A percentile compares a stretch with the other conserved stretches of the same genome.
phyloP scores from a whole-genome alignment of 2,329 filamentous ascomycete genomes.

The Botrytis fabae region DNA sequence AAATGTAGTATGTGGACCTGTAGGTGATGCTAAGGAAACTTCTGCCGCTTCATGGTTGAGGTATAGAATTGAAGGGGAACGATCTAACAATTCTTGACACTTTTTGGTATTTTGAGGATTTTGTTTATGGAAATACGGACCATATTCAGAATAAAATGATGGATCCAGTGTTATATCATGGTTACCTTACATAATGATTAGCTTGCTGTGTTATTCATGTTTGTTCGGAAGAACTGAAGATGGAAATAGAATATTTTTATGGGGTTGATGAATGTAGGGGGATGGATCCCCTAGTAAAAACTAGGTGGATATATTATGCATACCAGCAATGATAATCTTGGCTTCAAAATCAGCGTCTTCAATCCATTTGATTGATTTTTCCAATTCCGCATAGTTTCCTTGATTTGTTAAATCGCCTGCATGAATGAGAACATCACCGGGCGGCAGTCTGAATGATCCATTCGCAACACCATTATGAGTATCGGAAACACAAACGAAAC shows the following conservation, averaged over 20 bases:
- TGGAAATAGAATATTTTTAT: constrained; percentile 16
- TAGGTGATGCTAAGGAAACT: constrained; percentile 54
- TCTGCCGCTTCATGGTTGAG: constrained; percentile 58
- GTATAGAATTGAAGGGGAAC: constrained; percentile 59
- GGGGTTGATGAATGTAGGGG: not conserved
- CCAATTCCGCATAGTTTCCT: constrained; percentile 61
- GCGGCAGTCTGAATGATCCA: constrained; percentile 60
- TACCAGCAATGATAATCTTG: constrained; percentile 71
- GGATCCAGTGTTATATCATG: constrained; percentile 72
- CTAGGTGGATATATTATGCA: not conserved
- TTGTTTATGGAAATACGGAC: constrained; percentile 57
- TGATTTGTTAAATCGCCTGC: constrained; percentile 77
- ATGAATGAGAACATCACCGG: constrained; percentile 73
- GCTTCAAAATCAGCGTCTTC: constrained; percentile 65
- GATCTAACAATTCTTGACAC: constrained; percentile 51
- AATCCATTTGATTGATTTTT: constrained; percentile 65
- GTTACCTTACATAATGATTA: constrained; percentile 55
- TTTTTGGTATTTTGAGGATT: constrained; percentile 51
- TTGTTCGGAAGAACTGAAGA: constrained; percentile 8
- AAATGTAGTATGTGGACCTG: constrained; percentile 60
- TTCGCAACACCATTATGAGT: constrained; percentile 64
- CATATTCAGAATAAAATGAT: constrained; percentile 58
- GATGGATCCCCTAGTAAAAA: constrained; percentile 3
- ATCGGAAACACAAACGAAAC: constrained; percentile 75
- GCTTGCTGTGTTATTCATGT: not conserved